Base-by-base conservation (phyloP, 1,284 basidiomycete species). In the Ceratobasidium sp. region DNA sequence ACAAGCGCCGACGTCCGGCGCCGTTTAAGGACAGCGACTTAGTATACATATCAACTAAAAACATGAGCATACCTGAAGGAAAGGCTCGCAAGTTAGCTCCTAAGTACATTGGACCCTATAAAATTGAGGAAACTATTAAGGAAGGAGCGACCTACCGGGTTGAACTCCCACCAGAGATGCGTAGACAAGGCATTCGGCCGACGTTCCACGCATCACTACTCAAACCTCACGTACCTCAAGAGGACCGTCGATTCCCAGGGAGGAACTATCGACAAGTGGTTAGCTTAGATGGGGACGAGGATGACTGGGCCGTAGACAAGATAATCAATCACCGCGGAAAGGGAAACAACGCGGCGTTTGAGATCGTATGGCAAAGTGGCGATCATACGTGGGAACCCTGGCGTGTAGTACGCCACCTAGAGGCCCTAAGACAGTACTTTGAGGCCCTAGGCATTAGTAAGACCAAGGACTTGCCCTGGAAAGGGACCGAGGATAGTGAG, bases 91-190 rank as follows among this genome's bases (percentile, higher is more conserved):
- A 83, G 73, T 75, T 84, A 3, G 51, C 77, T 1, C 82, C 82
- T 0, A 79, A 80, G 57, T 83, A 74, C 69, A 79, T 83, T 44
- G 82, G 83, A 2, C 83, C 81, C 0, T 83, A 80, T 64, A 57
- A 75, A 8, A 78, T 84, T 41, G 24, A 78, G 0, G n/a, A 77
- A 11, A 79, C 78, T 31, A 47, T 76, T 9, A 76, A 72, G 5
- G 75, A 78, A 5, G 79, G 73, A 1, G 80, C 81, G 0, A 79
- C 57, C 1, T 83, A 81, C 72, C 69, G 75, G 36, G 44, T 84
- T 6, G 81, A 82, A 17, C 71, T 84, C 24, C 81, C 80, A 17
- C 74, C 54, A 3, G 27, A 36, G 19, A 24, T 63, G 60, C n/a
- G 41, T 17, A n/a, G 31, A 14, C 60, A 24, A 29, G 60, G 60